A percentile compares a stretch with the other conserved stretches of the same genome.
phyloP scores from a whole-genome alignment of 2,329 filamentous ascomycete species.

The Aspergillus sergii region DNA sequence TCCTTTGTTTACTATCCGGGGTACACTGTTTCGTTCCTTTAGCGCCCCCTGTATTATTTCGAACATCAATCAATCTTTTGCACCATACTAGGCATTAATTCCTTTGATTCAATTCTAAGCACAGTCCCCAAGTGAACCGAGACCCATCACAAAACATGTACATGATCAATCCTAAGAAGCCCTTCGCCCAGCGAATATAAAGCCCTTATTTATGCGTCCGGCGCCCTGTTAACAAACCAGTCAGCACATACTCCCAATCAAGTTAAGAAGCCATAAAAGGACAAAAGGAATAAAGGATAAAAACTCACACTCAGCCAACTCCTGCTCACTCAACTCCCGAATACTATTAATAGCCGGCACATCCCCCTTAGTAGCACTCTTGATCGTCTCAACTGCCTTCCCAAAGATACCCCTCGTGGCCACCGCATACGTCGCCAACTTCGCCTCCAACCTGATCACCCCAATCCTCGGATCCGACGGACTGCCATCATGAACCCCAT shows the following conservation, averaged over 20 bases:
- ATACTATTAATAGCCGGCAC: conserved; percentile 73
- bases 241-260: conserved; percentile 9
- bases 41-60: not conserved
- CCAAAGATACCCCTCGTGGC: conserved; percentile 65
- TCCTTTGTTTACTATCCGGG: not conserved
- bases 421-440: conserved; percentile 72
- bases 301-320: conserved; percentile 62
- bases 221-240: conserved; percentile 29
- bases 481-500: conserved; percentile 80
- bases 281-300: not conserved
- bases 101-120: not conserved
- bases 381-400: conserved; percentile 70
- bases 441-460: conserved; percentile 74
- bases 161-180: not conserved
- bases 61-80: not conserved
- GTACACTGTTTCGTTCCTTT: not conserved
- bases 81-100: not conserved
- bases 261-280: not conserved
- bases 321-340: conserved; percentile 69
- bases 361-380: conserved; percentile 73
- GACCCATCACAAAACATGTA: not conserved
- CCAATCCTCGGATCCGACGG: conserved; percentile 80
- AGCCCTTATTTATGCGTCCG: conserved; percentile 27
- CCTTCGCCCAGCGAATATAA: not conserved
- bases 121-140: not conserved